phyloP scores from a whole-genome alignment of 345 rosid species.

The Cardiospermum halicacabum region DNA sequence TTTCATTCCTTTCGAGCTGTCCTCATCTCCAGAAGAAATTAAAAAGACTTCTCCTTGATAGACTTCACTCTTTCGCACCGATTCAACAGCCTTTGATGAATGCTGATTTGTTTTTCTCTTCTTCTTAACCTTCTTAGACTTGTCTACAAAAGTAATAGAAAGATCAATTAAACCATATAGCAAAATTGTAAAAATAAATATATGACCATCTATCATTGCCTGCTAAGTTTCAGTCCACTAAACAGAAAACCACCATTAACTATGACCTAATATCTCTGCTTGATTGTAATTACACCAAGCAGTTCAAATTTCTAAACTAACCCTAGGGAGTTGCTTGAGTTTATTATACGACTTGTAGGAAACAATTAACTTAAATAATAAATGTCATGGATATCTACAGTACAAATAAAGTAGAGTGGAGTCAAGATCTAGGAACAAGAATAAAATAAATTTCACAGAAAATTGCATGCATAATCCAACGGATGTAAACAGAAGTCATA shows the following conservation, averaged over 20 bases:
- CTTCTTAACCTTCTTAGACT: constrained; percentile 33
- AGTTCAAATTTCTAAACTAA: neutral
- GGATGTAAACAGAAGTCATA: no score
- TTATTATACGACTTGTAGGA: constrained; percentile 8
- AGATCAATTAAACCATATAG: neutral
- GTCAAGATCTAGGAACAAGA: neutral
- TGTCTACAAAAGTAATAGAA: constrained; percentile 20
- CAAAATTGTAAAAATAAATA: neutral
- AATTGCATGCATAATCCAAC: no score
- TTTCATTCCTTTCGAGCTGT: constrained; percentile 32
- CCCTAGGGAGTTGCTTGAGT: neutral
- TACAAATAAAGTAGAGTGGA: neutral
- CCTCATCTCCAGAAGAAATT: constrained; percentile 37
- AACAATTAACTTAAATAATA: constrained; percentile 8
- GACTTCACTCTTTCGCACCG: constrained; percentile 7
- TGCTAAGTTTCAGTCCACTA: neutral
- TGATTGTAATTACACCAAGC: constrained; percentile 5
- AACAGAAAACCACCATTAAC: neutral
- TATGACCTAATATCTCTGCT: constrained; percentile 8
- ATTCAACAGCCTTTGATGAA: constrained; percentile 6
- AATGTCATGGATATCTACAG: neutral
- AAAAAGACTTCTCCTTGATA: constrained; percentile 17
- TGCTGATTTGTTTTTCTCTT: constrained; percentile 21
- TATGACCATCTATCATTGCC: neutral
- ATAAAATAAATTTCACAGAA: neutral